Evolutionary conservation across 208 protist species (phyloP).

Genomic region (Acanthamoeba triangularis): DNA sequence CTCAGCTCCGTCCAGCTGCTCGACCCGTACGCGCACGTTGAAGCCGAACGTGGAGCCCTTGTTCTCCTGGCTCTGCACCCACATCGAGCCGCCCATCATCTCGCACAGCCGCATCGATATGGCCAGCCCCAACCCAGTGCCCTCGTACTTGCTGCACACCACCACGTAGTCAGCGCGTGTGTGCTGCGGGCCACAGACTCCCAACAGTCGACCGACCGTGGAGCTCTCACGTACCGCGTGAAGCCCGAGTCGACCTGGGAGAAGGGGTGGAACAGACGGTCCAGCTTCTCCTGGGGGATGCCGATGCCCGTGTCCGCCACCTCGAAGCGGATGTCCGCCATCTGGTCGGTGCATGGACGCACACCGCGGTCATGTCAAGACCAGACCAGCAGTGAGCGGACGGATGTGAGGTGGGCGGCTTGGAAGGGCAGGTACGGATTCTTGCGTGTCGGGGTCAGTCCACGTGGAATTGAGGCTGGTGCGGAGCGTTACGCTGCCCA

Average conservation of each 20-base stretch:
- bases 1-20: not conserved
- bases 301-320: slow-evolving; percentile 85
- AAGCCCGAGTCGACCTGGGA: slow-evolving; percentile 41
- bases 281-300: slow-evolving; percentile 77
- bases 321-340: slow-evolving; percentile 31
- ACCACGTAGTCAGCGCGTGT: not conserved
- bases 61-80: slow-evolving; percentile 50
- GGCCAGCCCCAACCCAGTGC: slow-evolving; percentile 74
- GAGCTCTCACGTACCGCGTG: not conserved
- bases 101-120: slow-evolving; percentile 65
- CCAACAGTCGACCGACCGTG: no score
- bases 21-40: not conserved
- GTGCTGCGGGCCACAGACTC: not conserved
- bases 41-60: slow-evolving; percentile 57
- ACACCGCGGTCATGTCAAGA: not conserved
- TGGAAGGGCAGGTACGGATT: not conserved
- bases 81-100: slow-evolving; percentile 74
- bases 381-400: not conserved
- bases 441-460: slow-evolving; percentile 5
- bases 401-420: not conserved
- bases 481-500: slow-evolving; percentile 71
- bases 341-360: not conserved
- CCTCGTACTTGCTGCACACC: slow-evolving; percentile 76
- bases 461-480: slow-evolving; percentile 23
- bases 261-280: slow-evolving; percentile 79